Conservation (phyloP, 2,329 filamentous ascomycete genomes). For the Fusarium torreyae region DNA sequence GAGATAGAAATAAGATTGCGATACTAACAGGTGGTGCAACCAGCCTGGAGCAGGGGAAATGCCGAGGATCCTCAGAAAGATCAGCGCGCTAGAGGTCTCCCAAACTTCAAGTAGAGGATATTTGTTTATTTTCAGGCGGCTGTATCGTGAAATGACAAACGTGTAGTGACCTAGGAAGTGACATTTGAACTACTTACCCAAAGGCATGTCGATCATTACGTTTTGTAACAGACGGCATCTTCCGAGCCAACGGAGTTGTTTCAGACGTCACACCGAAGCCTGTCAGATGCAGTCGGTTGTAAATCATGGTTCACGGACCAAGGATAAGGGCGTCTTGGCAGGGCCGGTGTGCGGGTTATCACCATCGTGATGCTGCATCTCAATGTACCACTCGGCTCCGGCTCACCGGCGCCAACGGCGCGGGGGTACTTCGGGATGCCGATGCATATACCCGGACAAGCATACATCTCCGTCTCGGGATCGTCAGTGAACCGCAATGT, state of each 20-base stretch:
- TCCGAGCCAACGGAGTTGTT: neutral
- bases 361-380: neutral
- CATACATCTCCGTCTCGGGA: neutral
- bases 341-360: neutral
- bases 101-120: neutral
- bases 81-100: neutral
- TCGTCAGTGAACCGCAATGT: neutral
- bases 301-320: too few species aligned
- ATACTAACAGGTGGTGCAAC: neutral
- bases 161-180: neutral
- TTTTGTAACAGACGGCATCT: conserved; percentile 1
- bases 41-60: neutral
- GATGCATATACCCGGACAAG: neutral
- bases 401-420: neutral
- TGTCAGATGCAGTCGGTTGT: neutral
- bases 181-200: neutral
- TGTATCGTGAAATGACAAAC: neutral
- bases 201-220: conserved; percentile 1
- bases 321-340: neutral
- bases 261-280: neutral
- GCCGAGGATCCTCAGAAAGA: neutral
- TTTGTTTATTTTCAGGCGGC: neutral
- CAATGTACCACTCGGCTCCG: neutral
- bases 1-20: neutral
- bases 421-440: neutral